Evolutionary conservation across 1,284 basidiomycete species (phyloP).

Genomic region (Tylopilus sp.): DNA sequence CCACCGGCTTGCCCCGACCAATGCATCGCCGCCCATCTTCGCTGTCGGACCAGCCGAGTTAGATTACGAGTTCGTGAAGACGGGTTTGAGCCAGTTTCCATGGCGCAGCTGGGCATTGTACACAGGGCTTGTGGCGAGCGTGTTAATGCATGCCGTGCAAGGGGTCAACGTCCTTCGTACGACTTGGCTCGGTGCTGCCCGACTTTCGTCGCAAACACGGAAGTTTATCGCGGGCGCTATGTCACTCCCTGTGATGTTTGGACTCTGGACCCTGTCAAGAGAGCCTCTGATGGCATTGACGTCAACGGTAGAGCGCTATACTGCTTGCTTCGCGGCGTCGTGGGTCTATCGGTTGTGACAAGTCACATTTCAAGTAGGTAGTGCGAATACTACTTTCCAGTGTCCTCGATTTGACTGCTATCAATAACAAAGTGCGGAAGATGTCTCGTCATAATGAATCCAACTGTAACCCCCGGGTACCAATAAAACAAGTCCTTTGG

Average conservation of each 20-base stretch:
- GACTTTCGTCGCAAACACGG: conserved; percentile 36
- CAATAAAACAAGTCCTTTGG: conserved; percentile 2
- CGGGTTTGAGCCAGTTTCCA: conserved; percentile 70
- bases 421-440: conserved; percentile 1
- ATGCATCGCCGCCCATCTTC: conserved; percentile 57
- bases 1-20: conserved; percentile 62
- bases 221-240: conserved; percentile 48
- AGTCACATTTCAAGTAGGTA: background rate
- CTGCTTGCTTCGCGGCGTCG: conserved; percentile 40
- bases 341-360: conserved; percentile 40
- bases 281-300: conserved; percentile 70
- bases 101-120: conserved; percentile 70
- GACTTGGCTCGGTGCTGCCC: conserved; percentile 39
- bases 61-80: conserved; percentile 81
- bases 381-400: background rate
- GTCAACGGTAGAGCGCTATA: conserved; percentile 61
- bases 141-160: conserved; percentile 68
- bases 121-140: conserved; percentile 61
- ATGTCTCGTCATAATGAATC: background rate
- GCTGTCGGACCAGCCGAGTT: conserved; percentile 76
- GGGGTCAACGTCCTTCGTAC: conserved; percentile 67
- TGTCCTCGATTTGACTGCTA: background rate
- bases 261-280: conserved; percentile 61
- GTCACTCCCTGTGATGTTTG: conserved; percentile 63
- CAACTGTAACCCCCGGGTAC: background rate